A percentile compares a stretch with the other conserved stretches of the same genome.
phyloP scores from a whole-genome alignment of 2,329 filamentous ascomycete genomes.

The Xylaria digitata region DNA sequence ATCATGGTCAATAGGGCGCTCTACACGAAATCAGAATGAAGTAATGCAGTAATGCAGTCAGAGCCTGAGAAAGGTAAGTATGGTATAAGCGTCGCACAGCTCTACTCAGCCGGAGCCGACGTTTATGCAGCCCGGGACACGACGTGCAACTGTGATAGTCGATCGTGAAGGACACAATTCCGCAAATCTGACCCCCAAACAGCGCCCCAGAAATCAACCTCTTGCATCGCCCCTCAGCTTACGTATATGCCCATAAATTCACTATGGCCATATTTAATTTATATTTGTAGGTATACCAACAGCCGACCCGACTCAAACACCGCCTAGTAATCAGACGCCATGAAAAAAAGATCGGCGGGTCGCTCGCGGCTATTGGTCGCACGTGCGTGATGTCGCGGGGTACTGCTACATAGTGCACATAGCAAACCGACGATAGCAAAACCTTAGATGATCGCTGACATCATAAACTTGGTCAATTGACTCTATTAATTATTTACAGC shows the following conservation, averaged over 20 bases:
- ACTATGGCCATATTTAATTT: constrained; percentile 13
- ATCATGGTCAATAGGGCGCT: constrained; percentile 8
- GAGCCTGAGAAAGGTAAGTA: constrained; percentile 14
- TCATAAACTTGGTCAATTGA: constrained; percentile 28
- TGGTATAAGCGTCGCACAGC: constrained; percentile 24
- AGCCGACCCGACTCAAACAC: constrained; percentile 1
- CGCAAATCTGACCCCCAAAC: constrained; percentile 3
- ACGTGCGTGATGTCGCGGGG: constrained; percentile 15
- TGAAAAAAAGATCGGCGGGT: neutral
- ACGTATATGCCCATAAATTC: constrained; percentile 17
- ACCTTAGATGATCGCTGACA: constrained; percentile 32
- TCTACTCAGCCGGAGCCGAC: constrained; percentile 29
- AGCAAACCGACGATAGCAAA: constrained; percentile 1
- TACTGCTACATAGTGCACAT: constrained; percentile 9
- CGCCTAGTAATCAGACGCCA: constrained; percentile 15
- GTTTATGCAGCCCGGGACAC: constrained; percentile 1
- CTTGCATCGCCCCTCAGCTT: constrained; percentile 31
- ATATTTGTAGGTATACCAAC: constrained; percentile 1
- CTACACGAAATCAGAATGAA: constrained; percentile 5
- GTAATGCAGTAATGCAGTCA: constrained; percentile 5
- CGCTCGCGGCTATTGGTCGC: constrained; percentile 5
- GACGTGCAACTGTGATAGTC: constrained; percentile 18
- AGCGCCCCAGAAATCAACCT: constrained; percentile 11
- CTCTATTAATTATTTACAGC: neutral
- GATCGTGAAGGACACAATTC: constrained; percentile 6